Evolutionary conservation across 2,329 filamentous ascomycete genomes (phyloP).

Genomic region (Neonectria ditissima): DNA sequence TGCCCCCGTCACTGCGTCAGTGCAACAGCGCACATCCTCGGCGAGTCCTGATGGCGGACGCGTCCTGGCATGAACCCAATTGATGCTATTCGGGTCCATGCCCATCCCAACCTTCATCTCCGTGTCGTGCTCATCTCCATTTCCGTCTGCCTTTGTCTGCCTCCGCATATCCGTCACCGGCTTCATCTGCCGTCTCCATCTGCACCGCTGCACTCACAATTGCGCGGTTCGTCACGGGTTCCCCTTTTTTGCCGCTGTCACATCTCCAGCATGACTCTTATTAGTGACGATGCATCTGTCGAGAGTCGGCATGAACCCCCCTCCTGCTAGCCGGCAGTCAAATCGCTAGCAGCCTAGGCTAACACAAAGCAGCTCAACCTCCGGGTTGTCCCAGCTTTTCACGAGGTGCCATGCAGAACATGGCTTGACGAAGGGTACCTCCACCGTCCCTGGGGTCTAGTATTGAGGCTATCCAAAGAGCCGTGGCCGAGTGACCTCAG

Average conservation of each 20-base stretch:
- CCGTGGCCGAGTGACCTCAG: not conserved
- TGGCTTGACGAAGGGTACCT: not conserved
- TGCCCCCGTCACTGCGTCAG: slow-evolving; percentile 8
- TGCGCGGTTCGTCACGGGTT: not conserved
- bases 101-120: slow-evolving; percentile 1
- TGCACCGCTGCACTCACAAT: slow-evolving; percentile 19
- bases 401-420: not conserved
- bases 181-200: not conserved
- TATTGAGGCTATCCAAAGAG: not conserved
- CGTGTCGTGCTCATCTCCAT: slow-evolving; percentile 1
- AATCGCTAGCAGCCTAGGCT: not conserved
- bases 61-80: slow-evolving; percentile 16
- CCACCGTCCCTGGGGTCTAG: slow-evolving; percentile 6
- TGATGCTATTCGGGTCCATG: slow-evolving; percentile 20
- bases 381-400: too few species aligned
- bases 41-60: slow-evolving; percentile 3
- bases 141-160: not conserved
- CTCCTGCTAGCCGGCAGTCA: not conserved
- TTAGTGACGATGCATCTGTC: not conserved
- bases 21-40: slow-evolving; percentile 11
- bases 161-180: not conserved
- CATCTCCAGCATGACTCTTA: slow-evolving; percentile 3
- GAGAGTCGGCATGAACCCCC: not conserved
- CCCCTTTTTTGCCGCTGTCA: slow-evolving; percentile 2
- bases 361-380: not conserved